Evolutionary conservation across 1,284 basidiomycete genomes (phyloP), one percentile per base, ranked within the genome.

Genomic region (Cryptococcus amylolentus): DNA sequence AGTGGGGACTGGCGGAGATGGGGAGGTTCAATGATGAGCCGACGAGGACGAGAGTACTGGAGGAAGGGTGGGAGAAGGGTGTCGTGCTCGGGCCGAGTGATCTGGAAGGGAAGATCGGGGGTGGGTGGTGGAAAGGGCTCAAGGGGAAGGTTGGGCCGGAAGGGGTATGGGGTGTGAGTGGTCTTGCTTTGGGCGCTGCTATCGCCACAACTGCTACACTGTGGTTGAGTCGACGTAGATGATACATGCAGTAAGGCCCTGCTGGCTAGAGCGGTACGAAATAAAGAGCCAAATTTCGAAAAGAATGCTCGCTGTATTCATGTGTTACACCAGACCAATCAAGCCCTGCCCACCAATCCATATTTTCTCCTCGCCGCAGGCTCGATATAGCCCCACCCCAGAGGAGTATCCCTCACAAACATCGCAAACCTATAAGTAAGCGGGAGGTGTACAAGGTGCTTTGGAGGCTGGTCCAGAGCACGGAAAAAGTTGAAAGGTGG

Each of bases 1-100:
- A 80, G 39, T 98, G 93, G 66, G 55, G 63, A 5, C 60, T 80
- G 41, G 73, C 74, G 20, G 68, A 72, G 57, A 69, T 74, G 64
- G 67, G 63, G 10, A 56, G 56, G 44, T 73, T 79, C 61, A 68
- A 67, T 12, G 72, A 77, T 38, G 68, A 62, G 23, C 52, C 54
- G 46, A 67, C 62, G 50, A 77, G 67, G 63, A 68, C 54, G 49
- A 60, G 16, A 57, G 60, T 71, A 14, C 68, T 70, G 64, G 69
- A 63, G 43, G 60, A 76, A 65, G 75, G 80, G 0, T 79, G 78
- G 78, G 72, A 77, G 28, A 70, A 69, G 60, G 66, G 64, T 27
- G 64, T 56, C 53, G 67, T 76, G 5, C 56, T 77, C 3, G 64
- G 67, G 0, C 71, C 77, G 4, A 41, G 51, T 28, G 72, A 76